Evolutionary conservation across 2,329 filamentous ascomycete species (phyloP).

Genomic region (Epichloe aotearoae): DNA sequence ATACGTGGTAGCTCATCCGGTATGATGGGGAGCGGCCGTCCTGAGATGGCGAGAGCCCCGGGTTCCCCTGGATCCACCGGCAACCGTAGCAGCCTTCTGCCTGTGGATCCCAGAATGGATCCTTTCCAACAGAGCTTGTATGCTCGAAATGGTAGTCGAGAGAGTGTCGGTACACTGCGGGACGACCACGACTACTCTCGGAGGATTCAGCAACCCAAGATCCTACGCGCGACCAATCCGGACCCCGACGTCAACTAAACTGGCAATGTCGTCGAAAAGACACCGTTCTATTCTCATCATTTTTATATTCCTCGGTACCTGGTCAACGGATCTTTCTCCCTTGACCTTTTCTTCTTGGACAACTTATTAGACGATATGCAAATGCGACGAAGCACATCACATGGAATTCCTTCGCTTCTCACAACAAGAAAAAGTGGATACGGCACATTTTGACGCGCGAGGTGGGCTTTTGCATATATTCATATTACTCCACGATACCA

Average conservation of each 20-base stretch:
- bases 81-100: conserved; percentile 39
- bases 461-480: conserved; percentile 3
- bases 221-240: conserved; percentile 50
- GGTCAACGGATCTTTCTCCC: not conserved
- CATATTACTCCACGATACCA: conserved; percentile 22
- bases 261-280: not conserved
- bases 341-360: conserved; percentile 7
- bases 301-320: not conserved
- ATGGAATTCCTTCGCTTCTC: conserved; percentile 16
- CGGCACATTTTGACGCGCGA: not conserved
- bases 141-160: conserved; percentile 43
- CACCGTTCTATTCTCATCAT: not conserved
- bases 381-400: conserved; percentile 21
- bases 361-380: conserved; percentile 13
- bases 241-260: conserved; percentile 28
- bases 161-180: conserved; percentile 49
- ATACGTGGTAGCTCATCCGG: conserved; percentile 38
- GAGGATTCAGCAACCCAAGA: conserved; percentile 40
- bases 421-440: conserved; percentile 5
- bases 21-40: conserved; percentile 29
- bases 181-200: conserved; percentile 55
- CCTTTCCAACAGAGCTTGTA: conserved; percentile 46
- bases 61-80: conserved; percentile 24
- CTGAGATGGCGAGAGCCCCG: conserved; percentile 27
- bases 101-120: conserved; percentile 50